Evolutionary conservation across 768 basidiomycete species (phyloP).

Genomic region (Lentinula raphanica): DNA sequence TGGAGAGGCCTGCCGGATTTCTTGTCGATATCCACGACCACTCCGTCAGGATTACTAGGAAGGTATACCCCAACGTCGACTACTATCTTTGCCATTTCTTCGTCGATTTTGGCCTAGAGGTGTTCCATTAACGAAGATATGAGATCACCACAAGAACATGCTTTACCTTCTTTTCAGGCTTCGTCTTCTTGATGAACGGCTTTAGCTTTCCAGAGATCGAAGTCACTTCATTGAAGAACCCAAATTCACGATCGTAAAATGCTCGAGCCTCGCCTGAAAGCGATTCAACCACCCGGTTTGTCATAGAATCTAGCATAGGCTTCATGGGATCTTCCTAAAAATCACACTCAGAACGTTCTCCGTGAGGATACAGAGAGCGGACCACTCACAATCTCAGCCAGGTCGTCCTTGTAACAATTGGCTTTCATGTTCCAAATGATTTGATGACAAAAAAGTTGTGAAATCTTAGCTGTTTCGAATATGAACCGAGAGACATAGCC

Average conservation of each 20-base stretch:
- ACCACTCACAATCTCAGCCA: conserved; percentile 67
- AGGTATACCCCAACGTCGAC: conserved; percentile 96
- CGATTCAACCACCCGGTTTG: conserved; percentile 68
- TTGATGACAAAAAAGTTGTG: conserved; percentile 97
- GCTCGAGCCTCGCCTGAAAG: conserved; percentile 82
- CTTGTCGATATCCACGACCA: conserved; percentile 95
- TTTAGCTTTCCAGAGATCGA: conserved; percentile 97
- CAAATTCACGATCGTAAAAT: conserved; percentile 94
- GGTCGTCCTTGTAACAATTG: conserved; percentile 91
- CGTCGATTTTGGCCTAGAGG: conserved; percentile 90
- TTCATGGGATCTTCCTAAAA: conserved; percentile 97
- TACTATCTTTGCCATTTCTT: conserved; percentile 94
- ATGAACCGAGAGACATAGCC: conserved; percentile 95
- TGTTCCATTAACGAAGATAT: neutral
- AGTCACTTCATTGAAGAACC: conserved; percentile 93
- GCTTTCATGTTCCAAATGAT: conserved; percentile 99
- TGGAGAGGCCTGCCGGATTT: conserved; percentile 94
- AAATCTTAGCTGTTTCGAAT: conserved; percentile 95
- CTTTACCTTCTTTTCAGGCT: conserved; percentile 90
- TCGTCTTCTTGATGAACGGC: conserved; percentile 91
- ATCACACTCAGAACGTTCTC: neutral
- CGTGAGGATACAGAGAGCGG: neutral
- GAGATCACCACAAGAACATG: neutral
- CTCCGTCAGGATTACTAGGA: conserved; percentile 95
- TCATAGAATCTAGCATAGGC: conserved; percentile 88